Conservation (phyloP, 176 grass and related monocot species). For the Oryza glaberrima region DNA sequence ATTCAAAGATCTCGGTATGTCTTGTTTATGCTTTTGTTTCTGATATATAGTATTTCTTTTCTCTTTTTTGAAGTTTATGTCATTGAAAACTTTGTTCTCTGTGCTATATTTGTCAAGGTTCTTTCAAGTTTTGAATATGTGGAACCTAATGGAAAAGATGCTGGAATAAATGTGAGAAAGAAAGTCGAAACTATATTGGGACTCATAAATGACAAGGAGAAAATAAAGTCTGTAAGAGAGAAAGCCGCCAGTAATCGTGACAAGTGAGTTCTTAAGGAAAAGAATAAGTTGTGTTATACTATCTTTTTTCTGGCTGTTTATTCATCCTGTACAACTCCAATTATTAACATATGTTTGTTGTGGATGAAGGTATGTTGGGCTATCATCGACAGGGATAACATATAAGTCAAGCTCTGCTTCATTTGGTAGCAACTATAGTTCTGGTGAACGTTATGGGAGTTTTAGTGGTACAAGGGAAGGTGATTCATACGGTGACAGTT, state of each 20-base stretch:
- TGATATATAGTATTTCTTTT: constrained; percentile 14
- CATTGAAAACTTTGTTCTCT: constrained; percentile 28
- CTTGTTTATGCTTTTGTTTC: constrained; percentile 27
- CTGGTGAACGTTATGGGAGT: constrained; percentile 76
- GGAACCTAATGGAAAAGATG: constrained; percentile 95
- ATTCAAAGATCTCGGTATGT: constrained; percentile 85
- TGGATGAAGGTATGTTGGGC: constrained; percentile 77
- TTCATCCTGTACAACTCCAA: constrained; percentile 17
- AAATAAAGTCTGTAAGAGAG: constrained; percentile 88
- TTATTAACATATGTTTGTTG: constrained; percentile 42
- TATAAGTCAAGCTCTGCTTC: constrained; percentile 80
- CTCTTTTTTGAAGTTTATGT: constrained; percentile 11
- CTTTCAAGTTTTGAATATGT: constrained; percentile 95
- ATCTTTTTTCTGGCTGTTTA: background rate
- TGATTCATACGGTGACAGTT: constrained; percentile 68
- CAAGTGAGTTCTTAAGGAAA: constrained; percentile 63
- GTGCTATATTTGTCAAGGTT: constrained; percentile 56
- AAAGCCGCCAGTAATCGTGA: constrained; percentile 87
- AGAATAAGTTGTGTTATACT: constrained; percentile 7
- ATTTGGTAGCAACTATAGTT: constrained; percentile 67
- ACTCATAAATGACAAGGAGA: constrained; percentile 89
- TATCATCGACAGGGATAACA: constrained; percentile 90
- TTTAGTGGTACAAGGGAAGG: constrained; percentile 69
- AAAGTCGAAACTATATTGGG: constrained; percentile 89
- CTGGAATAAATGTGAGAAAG: constrained; percentile 97